A percentile compares a stretch with the other conserved stretches of the same genome.
Conservation (phyloP, 1,284 basidiomycete species). For the Naganishia cerealis region DNA sequence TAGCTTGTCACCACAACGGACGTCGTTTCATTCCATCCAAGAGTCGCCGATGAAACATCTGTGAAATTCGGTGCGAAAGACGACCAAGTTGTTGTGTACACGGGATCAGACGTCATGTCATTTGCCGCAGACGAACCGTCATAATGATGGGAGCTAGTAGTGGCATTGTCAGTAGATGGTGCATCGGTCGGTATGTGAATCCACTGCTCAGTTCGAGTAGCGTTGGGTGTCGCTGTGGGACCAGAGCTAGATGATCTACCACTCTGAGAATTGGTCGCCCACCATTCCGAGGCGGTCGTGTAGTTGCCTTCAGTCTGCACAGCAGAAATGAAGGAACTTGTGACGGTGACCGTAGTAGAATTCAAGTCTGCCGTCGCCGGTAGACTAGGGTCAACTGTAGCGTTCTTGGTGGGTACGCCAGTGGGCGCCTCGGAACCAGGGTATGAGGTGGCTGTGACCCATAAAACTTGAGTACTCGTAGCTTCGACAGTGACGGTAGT, state of each 20-base stretch:
- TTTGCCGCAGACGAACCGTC: slow-evolving; percentile 24
- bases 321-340: slow-evolving; percentile 25
- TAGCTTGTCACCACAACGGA: neutral
- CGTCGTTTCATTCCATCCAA: neutral
- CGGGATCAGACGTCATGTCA: slow-evolving; percentile 7
- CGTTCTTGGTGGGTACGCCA: neutral
- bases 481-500: slow-evolving; percentile 48
- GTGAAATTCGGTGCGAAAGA: slow-evolving; percentile 17
- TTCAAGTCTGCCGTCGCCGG: neutral
- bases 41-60: slow-evolving; percentile 5
- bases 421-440: slow-evolving; percentile 11
- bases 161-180: slow-evolving; percentile 14
- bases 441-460: slow-evolving; percentile 40
- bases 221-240: slow-evolving; percentile 30
- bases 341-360: slow-evolving; percentile 35
- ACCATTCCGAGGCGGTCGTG: slow-evolving; percentile 33
- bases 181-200: slow-evolving; percentile 20
- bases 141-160: slow-evolving; percentile 27
- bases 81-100: slow-evolving; percentile 21
- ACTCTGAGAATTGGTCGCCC: slow-evolving; percentile 6
- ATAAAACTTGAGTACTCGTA: slow-evolving; percentile 48
- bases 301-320: slow-evolving; percentile 2
- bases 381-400: slow-evolving; percentile 33
- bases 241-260: slow-evolving; percentile 8
- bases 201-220: slow-evolving; percentile 18